Evolutionary conservation across 371 early-diverging fungal genomes (phyloP).

Genomic region (Rhizopus delemar): DNA sequence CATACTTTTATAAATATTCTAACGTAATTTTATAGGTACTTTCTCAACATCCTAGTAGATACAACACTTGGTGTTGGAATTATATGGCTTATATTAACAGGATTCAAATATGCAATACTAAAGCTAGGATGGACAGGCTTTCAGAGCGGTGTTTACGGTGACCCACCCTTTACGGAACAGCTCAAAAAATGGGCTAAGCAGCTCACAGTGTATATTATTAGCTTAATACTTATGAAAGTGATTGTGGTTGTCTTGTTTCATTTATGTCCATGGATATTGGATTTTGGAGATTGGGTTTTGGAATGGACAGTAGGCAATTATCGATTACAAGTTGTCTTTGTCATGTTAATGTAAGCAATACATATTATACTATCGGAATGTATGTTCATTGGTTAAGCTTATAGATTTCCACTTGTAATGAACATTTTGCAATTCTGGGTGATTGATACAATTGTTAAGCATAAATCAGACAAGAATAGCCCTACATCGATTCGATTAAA

Average conservation of each 20-base stretch:
- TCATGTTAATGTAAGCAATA: constrained; percentile 57
- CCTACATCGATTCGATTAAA: constrained; percentile 14
- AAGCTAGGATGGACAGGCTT: constrained; percentile 45
- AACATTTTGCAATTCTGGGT: constrained; percentile 70
- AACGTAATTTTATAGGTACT: constrained; percentile 51
- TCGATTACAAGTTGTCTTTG: constrained; percentile 62
- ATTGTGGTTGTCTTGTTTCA: constrained; percentile 51
- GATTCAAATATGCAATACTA: constrained; percentile 40
- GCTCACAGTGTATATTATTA: constrained; percentile 53
- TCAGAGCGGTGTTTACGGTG: constrained; percentile 66
- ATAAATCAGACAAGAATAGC: constrained; percentile 34
- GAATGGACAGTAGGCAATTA: constrained; percentile 57
- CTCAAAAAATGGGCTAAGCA: constrained; percentile 62
- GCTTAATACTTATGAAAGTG: constrained; percentile 63
- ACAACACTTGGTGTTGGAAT: constrained; percentile 70
- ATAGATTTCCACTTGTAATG: constrained; percentile 57
- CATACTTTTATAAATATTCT: neutral
- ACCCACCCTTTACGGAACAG: constrained; percentile 55
- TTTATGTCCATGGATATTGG: constrained; percentile 57
- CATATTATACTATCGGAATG: neutral
- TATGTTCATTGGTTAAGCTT: neutral
- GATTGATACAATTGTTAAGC: constrained; percentile 66
- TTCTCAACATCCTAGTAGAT: constrained; percentile 72
- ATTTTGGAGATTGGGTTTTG: constrained; percentile 62
- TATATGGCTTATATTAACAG: constrained; percentile 55